These are phyloP conservation scores for Filobasidium uniguttulatum DNA, from an alignment of 1,284 basidiomycete species.

Conservation along the genomic window DNA sequence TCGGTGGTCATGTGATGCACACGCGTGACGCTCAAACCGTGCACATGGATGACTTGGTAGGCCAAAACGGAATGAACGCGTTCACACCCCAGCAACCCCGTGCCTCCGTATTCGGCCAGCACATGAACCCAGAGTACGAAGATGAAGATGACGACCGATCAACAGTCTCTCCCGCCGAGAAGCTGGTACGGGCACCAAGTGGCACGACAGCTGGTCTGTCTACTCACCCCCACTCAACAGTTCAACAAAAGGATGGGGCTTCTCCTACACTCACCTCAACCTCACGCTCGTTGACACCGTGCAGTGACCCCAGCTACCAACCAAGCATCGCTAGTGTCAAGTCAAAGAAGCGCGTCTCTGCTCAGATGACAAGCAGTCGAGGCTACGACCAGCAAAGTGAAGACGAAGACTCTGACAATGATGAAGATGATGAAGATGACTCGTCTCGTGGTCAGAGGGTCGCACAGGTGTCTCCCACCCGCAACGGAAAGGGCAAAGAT, in stretches of 20 bases:
- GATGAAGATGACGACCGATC: neutral
- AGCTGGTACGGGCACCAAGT: neutral
- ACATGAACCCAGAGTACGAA: neutral
- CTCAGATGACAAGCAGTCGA: neutral
- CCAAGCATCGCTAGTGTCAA: neutral
- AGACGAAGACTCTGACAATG: conserved; percentile 6
- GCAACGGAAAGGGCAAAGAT: neutral
- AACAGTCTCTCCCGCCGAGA: neutral
- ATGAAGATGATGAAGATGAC: conserved; percentile 1
- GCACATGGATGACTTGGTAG: neutral
- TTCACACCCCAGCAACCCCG: neutral
- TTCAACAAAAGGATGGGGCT: too few species aligned
- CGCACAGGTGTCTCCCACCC: neutral
- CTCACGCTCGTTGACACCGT: neutral
- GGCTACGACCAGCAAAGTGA: conserved; percentile 7
- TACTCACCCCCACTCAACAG: neutral
- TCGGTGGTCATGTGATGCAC: neutral
- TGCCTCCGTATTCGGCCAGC: neutral
- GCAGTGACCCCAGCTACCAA: neutral
- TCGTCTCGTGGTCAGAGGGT: neutral
- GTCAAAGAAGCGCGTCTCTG: neutral
- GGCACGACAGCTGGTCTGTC: neutral
- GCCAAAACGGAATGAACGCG: neutral
- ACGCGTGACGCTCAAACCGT: neutral
- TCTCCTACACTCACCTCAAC: neutral